phyloP scores from a whole-genome alignment of 495 filamentous ascomycete genomes.

The Penicillium ochrochloron region DNA sequence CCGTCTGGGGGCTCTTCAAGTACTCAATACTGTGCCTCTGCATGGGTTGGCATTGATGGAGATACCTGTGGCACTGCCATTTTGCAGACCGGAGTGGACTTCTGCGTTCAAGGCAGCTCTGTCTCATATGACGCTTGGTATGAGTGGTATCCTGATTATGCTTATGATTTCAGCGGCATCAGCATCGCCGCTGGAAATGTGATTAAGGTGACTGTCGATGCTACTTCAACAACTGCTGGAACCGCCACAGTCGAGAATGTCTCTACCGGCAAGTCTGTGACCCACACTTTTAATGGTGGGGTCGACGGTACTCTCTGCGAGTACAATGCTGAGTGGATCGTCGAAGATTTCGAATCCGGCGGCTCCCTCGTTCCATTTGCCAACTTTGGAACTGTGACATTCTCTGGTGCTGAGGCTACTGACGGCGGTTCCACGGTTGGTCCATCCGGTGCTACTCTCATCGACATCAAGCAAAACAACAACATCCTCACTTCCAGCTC shows the following conservation, averaged over 20 bases:
- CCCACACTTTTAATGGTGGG: slow-evolving; percentile 48
- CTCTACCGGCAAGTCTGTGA: slow-evolving; percentile 53
- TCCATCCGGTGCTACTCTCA: slow-evolving; percentile 44
- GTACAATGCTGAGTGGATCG: slow-evolving; percentile 64
- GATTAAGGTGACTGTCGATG: slow-evolving; percentile 56
- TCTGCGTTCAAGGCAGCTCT: slow-evolving; percentile 41
- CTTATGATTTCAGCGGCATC: slow-evolving; percentile 57
- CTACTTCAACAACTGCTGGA: slow-evolving; percentile 49
- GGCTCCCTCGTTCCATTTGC: slow-evolving; percentile 53
- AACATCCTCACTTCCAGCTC: slow-evolving; percentile 48
- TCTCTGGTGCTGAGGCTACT: slow-evolving; percentile 42
- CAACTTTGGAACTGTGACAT: slow-evolving; percentile 56
- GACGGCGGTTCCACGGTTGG: slow-evolving; percentile 29
- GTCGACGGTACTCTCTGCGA: slow-evolving; percentile 32
- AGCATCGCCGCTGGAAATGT: slow-evolving; percentile 53
- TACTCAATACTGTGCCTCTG: slow-evolving; percentile 55
- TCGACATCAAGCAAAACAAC: slow-evolving; percentile 52
- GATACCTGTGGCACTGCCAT: slow-evolving; percentile 57
- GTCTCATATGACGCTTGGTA: slow-evolving; percentile 60
- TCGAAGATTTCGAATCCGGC: slow-evolving; percentile 58
- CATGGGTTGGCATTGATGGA: slow-evolving; percentile 64
- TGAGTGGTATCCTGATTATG: slow-evolving; percentile 62
- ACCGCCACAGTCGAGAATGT: slow-evolving; percentile 55
- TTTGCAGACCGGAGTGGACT: slow-evolving; percentile 62
- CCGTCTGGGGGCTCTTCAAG: slow-evolving; percentile 43